These are phyloP conservation scores for Neoboletus subvelutipes DNA, from an alignment of 768 basidiomycete genomes.

Conservation along the genomic window DNA sequence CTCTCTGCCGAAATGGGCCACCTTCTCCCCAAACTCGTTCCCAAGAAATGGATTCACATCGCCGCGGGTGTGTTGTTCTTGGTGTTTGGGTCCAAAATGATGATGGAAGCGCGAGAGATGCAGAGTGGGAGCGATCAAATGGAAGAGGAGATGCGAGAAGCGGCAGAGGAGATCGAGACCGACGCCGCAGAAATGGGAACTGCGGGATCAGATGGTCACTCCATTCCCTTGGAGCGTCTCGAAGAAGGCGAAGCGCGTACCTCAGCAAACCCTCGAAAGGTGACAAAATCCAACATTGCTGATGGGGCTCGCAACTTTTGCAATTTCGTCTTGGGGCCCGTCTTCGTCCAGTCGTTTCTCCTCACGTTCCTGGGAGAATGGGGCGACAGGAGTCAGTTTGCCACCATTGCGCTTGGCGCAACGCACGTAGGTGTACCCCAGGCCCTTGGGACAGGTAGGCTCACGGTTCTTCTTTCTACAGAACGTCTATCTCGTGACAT, in stretches of 20 bases:
- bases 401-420: slow-evolving; percentile 93
- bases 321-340: slow-evolving; percentile 81
- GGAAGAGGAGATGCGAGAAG: slow-evolving; percentile 92
- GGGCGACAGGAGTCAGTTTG: slow-evolving; percentile 97
- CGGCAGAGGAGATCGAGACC: slow-evolving; percentile 91
- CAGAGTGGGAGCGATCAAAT: slow-evolving; percentile 75
- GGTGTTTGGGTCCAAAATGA: slow-evolving; percentile 88
- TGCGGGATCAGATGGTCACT: slow-evolving; percentile 33
- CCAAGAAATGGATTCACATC: slow-evolving; percentile 62
- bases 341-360: slow-evolving; percentile 93
- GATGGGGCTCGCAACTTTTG: slow-evolving; percentile 83
- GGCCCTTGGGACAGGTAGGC: not conserved
- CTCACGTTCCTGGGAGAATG: slow-evolving; percentile 99
- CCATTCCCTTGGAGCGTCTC: slow-evolving; percentile 68
- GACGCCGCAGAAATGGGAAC: slow-evolving; percentile 55
- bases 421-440: slow-evolving; percentile 68
- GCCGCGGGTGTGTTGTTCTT: slow-evolving; percentile 83
- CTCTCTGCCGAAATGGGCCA: slow-evolving; percentile 94
- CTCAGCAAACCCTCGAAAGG: slow-evolving; percentile 16
- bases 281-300: slow-evolving; percentile 27
- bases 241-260: slow-evolving; percentile 59
- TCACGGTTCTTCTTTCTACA: slow-evolving; percentile 32
- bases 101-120: slow-evolving; percentile 83
- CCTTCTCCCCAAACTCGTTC: slow-evolving; percentile 81
- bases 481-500: slow-evolving; percentile 90